Evolutionary conservation across 805 yeast species (phyloP).

Genomic region (Myxozyma neotropica): DNA sequence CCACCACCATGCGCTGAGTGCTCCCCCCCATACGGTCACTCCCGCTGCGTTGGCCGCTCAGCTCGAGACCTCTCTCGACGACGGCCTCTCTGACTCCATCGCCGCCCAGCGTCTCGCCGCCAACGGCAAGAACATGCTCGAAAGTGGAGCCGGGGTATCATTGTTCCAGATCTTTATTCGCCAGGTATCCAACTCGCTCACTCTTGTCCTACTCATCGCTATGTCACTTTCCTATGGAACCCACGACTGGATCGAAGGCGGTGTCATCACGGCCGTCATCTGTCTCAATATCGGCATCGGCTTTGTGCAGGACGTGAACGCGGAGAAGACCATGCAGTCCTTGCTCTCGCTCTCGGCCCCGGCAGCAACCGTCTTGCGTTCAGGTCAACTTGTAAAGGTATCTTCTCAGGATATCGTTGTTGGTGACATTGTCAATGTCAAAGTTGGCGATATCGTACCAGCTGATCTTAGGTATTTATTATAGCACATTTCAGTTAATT

Average conservation of each 20-base stretch:
- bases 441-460: slow-evolving; percentile 77
- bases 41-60: slow-evolving; percentile 21
- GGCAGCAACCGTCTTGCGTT: slow-evolving; percentile 65
- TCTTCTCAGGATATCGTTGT: slow-evolving; percentile 69
- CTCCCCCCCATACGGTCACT: slow-evolving; percentile 25
- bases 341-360: slow-evolving; percentile 69
- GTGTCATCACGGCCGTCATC: slow-evolving; percentile 73
- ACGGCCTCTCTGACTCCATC: slow-evolving; percentile 51
- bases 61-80: slow-evolving; percentile 36
- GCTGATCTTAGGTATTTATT: slow-evolving; percentile 56
- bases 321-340: slow-evolving; percentile 80
- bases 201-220: slow-evolving; percentile 48
- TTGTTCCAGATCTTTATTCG: slow-evolving; percentile 59
- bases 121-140: slow-evolving; percentile 67
- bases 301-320: slow-evolving; percentile 67
- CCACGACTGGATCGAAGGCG: slow-evolving; percentile 79
- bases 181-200: slow-evolving; percentile 79
- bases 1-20: slow-evolving; percentile 15
- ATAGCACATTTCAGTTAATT: no score
- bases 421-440: slow-evolving; percentile 66
- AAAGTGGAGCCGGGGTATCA: slow-evolving; percentile 60
- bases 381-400: slow-evolving; percentile 59
- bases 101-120: slow-evolving; percentile 42
- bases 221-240: slow-evolving; percentile 66
- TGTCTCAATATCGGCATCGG: slow-evolving; percentile 67